phyloP scores from a whole-genome alignment of 306 rosid genomes.

The Rubus idaeus region DNA sequence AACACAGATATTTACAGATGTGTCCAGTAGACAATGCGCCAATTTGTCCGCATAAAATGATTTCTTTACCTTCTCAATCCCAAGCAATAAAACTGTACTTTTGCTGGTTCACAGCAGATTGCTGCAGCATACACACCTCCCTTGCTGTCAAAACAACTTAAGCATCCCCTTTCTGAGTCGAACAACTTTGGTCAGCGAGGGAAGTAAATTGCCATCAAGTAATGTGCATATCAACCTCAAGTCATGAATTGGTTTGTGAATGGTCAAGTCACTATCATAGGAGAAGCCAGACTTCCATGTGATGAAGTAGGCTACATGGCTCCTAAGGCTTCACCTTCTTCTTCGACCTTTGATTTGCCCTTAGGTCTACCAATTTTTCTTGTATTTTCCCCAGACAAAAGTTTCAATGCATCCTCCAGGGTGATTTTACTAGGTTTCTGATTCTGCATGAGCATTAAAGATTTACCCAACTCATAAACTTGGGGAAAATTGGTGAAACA shows the following conservation, averaged over 20 bases:
- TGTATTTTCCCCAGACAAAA: slow-evolving; percentile 50
- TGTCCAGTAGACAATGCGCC: not conserved
- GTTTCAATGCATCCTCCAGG: slow-evolving; percentile 66
- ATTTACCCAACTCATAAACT: slow-evolving; percentile 3
- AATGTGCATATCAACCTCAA: not conserved
- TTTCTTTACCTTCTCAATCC: not conserved
- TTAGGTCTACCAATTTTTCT: slow-evolving; percentile 66
- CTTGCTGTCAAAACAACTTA: not conserved
- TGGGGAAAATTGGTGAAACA: not conserved
- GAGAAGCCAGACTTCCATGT: not conserved
- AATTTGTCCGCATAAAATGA: not conserved
- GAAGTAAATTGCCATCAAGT: not conserved
- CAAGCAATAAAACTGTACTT: not conserved
- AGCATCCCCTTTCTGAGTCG: not conserved
- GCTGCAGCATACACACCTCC: not conserved
- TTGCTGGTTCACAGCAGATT: not conserved
- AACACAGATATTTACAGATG: not conserved
- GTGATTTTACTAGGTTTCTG: slow-evolving; percentile 54
- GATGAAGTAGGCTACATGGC: slow-evolving; percentile 32
- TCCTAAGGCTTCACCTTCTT: slow-evolving; percentile 37
- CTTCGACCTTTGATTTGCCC: slow-evolving; percentile 46
- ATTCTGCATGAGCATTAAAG: slow-evolving; percentile 47
- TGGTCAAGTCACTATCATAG: slow-evolving; percentile 1
- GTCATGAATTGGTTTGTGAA: not conserved
- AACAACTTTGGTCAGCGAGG: not conserved